phyloP scores from a whole-genome alignment of 176 grass and related monocot species.

The Oryza glumipatula region DNA sequence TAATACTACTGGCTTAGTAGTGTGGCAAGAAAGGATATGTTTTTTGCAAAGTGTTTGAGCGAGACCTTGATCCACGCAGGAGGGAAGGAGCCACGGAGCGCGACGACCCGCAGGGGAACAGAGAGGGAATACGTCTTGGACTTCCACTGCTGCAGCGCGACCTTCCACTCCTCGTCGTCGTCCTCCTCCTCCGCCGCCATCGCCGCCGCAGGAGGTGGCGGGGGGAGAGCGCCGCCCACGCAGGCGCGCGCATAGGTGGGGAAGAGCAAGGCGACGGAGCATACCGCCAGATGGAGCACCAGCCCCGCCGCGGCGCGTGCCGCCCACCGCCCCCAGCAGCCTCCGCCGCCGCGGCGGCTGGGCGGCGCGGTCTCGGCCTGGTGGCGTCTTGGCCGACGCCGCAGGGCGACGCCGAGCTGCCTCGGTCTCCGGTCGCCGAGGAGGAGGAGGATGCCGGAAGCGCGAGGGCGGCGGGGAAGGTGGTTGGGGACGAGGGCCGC shows the following conservation, averaged over 20 bases:
- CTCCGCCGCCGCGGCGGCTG: background rate
- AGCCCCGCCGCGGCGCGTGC: constrained; percentile 29
- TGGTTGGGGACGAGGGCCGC: too few relatives aligned
- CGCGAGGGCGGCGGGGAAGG: constrained; percentile 18
- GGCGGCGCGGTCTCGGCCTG: background rate
- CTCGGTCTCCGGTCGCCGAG: constrained; percentile 21
- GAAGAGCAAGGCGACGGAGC: constrained; percentile 48
- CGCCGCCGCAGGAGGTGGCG: constrained; percentile 24
- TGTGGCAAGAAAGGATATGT: background rate
- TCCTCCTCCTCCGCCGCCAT: constrained; percentile 30
- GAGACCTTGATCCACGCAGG: constrained; percentile 89
- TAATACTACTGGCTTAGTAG: too few relatives aligned
- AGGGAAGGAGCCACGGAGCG: constrained; percentile 82
- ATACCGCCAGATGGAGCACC: constrained; percentile 58
- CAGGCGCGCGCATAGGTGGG: constrained; percentile 39
- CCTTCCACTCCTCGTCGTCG: constrained; percentile 67
- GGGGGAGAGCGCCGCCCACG: constrained; percentile 25
- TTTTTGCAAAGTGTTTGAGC: background rate
- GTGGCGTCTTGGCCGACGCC: background rate
- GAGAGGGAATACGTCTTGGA: constrained; percentile 80
- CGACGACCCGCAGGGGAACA: constrained; percentile 77
- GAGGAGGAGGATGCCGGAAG: constrained; percentile 10
- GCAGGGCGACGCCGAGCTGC: constrained; percentile 28
- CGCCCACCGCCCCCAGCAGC: constrained; percentile 42
- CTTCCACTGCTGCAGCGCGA: constrained; percentile 75